These are phyloP conservation scores for Ilex paraguariensis DNA, from an alignment of 305 asterid genomes.

Conservation along the genomic window DNA sequence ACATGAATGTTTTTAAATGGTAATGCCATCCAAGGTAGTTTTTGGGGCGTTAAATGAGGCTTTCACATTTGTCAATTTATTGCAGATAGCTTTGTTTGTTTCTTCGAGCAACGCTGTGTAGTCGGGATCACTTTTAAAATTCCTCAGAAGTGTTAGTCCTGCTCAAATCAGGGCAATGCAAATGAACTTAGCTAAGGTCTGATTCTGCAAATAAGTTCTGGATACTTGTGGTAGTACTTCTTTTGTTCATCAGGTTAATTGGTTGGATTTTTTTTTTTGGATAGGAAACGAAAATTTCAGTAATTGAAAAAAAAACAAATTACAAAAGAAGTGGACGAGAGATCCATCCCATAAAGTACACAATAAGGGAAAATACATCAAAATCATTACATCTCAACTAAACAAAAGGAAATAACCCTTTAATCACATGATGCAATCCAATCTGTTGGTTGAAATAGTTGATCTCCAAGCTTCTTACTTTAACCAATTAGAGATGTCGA, in stretches of 20 bases:
- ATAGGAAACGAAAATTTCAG: slow-evolving; percentile 7
- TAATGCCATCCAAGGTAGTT: too few species aligned
- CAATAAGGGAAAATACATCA: too few species aligned
- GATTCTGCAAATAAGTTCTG: slow-evolving; percentile 2
- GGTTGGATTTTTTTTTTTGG: too few species aligned
- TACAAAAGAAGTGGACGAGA: not conserved
- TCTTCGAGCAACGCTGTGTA: slow-evolving; percentile 74
- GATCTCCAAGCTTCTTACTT: slow-evolving; percentile 66
- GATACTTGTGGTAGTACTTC: too few species aligned
- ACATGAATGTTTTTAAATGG: too few species aligned
- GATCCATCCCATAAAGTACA: slow-evolving; percentile 52
- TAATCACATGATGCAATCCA: too few species aligned
- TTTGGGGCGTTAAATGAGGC: too few species aligned
- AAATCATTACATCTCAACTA: too few species aligned
- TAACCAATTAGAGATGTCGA: too few species aligned
- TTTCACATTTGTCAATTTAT: slow-evolving; percentile 9
- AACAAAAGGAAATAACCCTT: too few species aligned
- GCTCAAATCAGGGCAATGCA: slow-evolving; percentile 63
- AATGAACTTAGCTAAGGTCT: slow-evolving; percentile 76
- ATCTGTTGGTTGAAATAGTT: too few species aligned
- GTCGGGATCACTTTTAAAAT: slow-evolving; percentile 77
- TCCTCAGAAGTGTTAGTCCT: slow-evolving; percentile 57
- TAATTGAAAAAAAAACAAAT: not conserved
- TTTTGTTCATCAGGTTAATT: not conserved
- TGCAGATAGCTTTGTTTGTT: slow-evolving; percentile 84